A percentile compares a stretch with the other conserved stretches of the same genome.
Conservation (phyloP, 345 rosid genomes). For the Hibiscus mutabilis region DNA sequence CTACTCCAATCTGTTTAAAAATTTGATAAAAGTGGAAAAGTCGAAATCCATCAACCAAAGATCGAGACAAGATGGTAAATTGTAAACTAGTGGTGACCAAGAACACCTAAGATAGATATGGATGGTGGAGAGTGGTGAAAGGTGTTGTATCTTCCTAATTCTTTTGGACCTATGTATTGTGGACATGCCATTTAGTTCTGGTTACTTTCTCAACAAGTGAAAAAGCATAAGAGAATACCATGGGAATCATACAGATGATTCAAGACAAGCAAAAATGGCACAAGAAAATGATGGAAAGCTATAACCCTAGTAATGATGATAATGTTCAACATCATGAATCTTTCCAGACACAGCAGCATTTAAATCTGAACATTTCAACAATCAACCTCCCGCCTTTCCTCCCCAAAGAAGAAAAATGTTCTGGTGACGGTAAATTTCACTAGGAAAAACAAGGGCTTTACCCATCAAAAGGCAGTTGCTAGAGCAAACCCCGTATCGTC, state of each 20-base stretch:
- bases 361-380: neutral
- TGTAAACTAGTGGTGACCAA: neutral
- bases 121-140: neutral
- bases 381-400: neutral
- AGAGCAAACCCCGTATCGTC: neutral
- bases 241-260: neutral
- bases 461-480: neutral
- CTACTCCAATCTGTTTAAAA: slow-evolving; percentile 33
- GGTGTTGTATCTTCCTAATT: neutral
- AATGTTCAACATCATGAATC: slow-evolving; percentile 1
- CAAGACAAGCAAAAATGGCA: neutral
- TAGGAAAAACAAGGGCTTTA: slow-evolving; percentile 2
- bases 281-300: neutral
- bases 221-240: neutral
- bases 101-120: neutral
- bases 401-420: neutral
- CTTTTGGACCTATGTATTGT: neutral
- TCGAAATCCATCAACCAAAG: slow-evolving; percentile 2
- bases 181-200: neutral
- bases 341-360: neutral
- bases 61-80: neutral
- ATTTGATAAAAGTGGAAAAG: slow-evolving; percentile 23
- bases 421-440: neutral
- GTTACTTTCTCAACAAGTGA: neutral
- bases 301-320: neutral